Base-by-base conservation (phyloP, 2,329 filamentous ascomycete genomes). In the Fusarium anguioides region DNA sequence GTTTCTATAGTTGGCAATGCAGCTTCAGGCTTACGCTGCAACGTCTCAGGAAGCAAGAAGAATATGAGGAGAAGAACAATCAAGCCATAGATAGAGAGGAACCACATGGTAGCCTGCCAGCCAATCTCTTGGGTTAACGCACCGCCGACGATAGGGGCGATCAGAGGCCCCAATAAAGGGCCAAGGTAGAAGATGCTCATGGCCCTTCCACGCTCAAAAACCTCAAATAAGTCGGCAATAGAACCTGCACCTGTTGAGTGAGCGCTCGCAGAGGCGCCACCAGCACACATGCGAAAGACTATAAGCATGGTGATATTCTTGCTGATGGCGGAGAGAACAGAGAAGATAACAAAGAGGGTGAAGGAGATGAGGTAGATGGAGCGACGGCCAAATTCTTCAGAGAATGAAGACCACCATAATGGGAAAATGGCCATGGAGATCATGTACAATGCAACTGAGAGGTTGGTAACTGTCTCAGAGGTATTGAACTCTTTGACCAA, bases 101-200 rank as follows among this genome's bases (percentile, higher is more conserved):
- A 93, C 89, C 91, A 96, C 81, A 93, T 87, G 2, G 91, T 92
- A 36, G 88, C 88, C 70, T 90, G 83, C 93, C 93, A 96, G 2
- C 89, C 87, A 73, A 91, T 89, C 8, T 77, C 82, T 68, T 92
- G 80, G 0, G 90, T 84, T n/a, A 96, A 78, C 1, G 84, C 87
- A 40, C 92, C 93, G 50, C 92, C 93, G 29, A 96, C 82, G 50
- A 96, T 91, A 3, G 93, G 93, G 0, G 90, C 88, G 8, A 95
- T 76, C 15, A 96, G 78, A 0, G 93, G 93, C 0, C 92, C 92
- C 46, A 89, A 85, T 10, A 96, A 78, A 0, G 93, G 92, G 0
- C 93, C 93, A 0, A 96, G 83, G 71, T 94, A 96, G 77, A 95
- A 96, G 37, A 92, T 80, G 36, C 91, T 87, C 92, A 96, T 96